Conservation (phyloP, 768 basidiomycete genomes). For the Lactarius hatsudake region DNA sequence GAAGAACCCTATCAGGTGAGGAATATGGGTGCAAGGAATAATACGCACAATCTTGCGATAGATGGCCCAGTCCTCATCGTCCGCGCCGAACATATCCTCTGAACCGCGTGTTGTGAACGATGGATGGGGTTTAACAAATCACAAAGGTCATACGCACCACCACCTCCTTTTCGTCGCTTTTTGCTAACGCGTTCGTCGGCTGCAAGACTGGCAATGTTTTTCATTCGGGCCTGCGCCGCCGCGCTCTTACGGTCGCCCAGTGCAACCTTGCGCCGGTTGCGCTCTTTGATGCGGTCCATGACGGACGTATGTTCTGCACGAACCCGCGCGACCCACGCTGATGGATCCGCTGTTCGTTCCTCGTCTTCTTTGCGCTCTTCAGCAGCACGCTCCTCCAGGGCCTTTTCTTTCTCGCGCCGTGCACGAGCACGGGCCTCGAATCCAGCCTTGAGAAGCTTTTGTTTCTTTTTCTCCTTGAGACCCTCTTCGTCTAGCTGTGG, state of each 20-base stretch:
- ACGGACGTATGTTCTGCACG: slow-evolving; percentile 80
- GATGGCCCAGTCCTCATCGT: slow-evolving; percentile 97
- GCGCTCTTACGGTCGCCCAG: slow-evolving; percentile 76
- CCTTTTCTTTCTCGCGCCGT: slow-evolving; percentile 84
- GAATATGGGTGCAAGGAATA: not conserved
- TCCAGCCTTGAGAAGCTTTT: slow-evolving; percentile 88
- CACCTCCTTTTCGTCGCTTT: slow-evolving; percentile 80
- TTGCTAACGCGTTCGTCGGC: slow-evolving; percentile 79
- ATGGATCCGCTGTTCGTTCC: slow-evolving; percentile 67
- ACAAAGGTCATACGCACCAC: slow-evolving; percentile 48
- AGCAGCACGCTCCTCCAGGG: slow-evolving; percentile 63
- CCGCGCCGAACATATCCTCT: slow-evolving; percentile 94
- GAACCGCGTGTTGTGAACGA: not conserved
- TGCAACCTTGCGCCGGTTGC: slow-evolving; percentile 74
- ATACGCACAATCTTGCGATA: slow-evolving; percentile 89
- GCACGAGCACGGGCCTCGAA: slow-evolving; percentile 86
- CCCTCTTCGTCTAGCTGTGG: slow-evolving; percentile 81
- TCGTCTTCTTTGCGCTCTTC: slow-evolving; percentile 68
- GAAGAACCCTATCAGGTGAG: slow-evolving; percentile 8
- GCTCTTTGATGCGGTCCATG: slow-evolving; percentile 82
- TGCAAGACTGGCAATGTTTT: slow-evolving; percentile 88
- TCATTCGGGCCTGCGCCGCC: slow-evolving; percentile 90
- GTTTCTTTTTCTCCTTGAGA: slow-evolving; percentile 91
- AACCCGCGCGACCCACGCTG: slow-evolving; percentile 71
- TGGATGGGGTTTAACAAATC: slow-evolving; percentile 36